Evolutionary conservation across 805 yeast genomes (phyloP), one percentile per base, ranked within the genome.

Genomic region (Candida hungchunana): DNA sequence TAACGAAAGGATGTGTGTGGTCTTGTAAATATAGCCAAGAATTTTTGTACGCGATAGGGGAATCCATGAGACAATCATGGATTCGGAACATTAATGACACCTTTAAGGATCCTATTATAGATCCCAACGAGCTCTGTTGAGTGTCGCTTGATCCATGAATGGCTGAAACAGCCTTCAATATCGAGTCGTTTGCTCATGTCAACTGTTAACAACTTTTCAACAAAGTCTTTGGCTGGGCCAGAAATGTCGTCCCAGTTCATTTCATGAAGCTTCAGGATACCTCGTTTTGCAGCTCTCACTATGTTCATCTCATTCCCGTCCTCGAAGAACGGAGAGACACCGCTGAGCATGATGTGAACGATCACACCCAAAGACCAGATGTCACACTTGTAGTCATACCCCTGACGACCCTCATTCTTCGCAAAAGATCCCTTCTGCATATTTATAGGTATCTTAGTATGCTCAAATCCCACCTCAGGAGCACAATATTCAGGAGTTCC

Each of bases 401-500:
- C 79, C 11, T 27, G 35, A 11, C 43, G 41, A 12, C 17, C 11
- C 3, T 11, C 12, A n/a, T 23, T 6, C 14, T 28, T 20, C 3
- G 14, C 31, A 19, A 24, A 12, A 6, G 19, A 2, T 2, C 31
- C 30, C n/a, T 32, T 34, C 26, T 31, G 33, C 26, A 13, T 47
- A 14, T 38, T 20, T 29, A 51, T 48, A 3, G 58, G 54, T 25
- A 51, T 36, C 31, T 59, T 51, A 20, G 57, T 53, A 8, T 54
- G 51, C 29, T 57, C 64, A 34, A 74, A 63, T 1, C 79, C 76
- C 9, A 80, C 76, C 47, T 80, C 87, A 0, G 88, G 88, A 1
- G 88, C 87, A 39, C 79, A 70, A 48, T 80, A 80, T 50, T 80
- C 87, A 1, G 81, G 77, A 0, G 87, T 80, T 3, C 81, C 81